These are phyloP conservation scores for Lyophyllum atratum DNA, from an alignment of 768 basidiomycete species.

Conservation along the genomic window DNA sequence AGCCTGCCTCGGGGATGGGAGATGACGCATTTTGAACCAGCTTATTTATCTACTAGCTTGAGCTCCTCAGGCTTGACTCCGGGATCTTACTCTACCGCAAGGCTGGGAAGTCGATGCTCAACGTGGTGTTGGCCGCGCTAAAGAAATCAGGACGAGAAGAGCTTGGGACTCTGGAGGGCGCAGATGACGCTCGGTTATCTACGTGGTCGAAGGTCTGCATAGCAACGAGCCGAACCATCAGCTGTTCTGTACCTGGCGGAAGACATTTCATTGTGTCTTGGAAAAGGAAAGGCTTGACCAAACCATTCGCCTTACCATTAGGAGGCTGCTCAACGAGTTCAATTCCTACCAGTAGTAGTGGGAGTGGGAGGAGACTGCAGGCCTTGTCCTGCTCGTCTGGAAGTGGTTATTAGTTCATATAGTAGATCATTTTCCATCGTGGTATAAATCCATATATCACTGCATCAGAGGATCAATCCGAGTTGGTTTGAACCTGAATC, in stretches of 20 bases:
- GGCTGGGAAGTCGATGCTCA: neutral
- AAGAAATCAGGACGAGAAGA: neutral
- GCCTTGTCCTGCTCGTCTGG: neutral
- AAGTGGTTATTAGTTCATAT: neutral
- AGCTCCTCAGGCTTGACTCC: neutral
- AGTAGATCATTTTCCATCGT: neutral
- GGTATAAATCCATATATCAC: neutral
- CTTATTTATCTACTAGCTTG: neutral
- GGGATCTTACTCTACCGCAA: neutral
- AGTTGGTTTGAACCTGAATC: conserved; percentile 10
- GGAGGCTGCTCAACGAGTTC: neutral
- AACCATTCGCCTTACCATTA: neutral
- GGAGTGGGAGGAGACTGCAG: too few relatives aligned
- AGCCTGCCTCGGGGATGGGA: neutral
- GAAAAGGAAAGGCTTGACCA: neutral
- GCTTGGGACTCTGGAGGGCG: too few relatives aligned
- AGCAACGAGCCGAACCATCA: neutral
- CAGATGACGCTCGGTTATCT: neutral
- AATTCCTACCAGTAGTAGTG: neutral
- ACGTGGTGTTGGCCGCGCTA: neutral
- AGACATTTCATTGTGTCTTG: neutral
- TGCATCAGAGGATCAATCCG: conserved; percentile 20
- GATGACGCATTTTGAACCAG: neutral
- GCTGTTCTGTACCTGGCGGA: neutral
- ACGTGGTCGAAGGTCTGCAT: neutral